Percentiles rank a stretch among this genome's conserved stretches.
phyloP scores from a whole-genome alignment of 139 green algal species.

The Chlorella sp. region DNA sequence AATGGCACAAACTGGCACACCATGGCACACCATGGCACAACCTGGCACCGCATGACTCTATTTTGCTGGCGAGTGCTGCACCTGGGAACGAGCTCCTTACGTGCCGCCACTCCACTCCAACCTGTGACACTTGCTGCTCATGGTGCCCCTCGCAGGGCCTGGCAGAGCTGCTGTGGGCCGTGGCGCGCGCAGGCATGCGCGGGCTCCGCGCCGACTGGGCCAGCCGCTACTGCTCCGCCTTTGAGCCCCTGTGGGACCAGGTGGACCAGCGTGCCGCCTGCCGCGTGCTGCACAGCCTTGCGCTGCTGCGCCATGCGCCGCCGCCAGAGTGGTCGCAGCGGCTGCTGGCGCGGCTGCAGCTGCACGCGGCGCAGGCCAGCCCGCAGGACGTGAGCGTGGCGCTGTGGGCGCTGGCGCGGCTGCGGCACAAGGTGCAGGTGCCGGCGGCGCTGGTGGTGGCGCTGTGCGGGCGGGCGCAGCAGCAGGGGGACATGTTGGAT shows the following conservation, averaged over 20 bases:
- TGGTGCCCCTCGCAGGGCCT: conserved; percentile 4
- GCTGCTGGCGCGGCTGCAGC: neutral
- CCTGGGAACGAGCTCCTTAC: too few species aligned
- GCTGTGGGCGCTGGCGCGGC: conserved; percentile 5
- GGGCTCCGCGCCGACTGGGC: conserved; percentile 11
- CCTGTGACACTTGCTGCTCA: too few species aligned
- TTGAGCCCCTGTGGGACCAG: neutral
- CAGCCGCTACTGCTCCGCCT: neutral
- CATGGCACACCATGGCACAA: too few species aligned
- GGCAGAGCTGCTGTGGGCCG: conserved; percentile 8
- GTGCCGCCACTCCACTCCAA: too few species aligned
- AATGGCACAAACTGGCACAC: too few species aligned
- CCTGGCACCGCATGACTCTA: too few species aligned
- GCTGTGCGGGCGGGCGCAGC: neutral
- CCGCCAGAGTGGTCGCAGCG: neutral
- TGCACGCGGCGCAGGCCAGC: neutral
- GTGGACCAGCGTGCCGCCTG: neutral
- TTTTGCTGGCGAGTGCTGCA: too few species aligned
- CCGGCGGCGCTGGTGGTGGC: neutral
- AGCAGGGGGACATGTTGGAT: neutral
- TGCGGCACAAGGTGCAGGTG: conserved; percentile 3
- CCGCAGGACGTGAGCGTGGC: conserved; percentile 8
- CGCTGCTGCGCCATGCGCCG: neutral
- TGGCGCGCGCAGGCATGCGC: conserved; percentile 8
- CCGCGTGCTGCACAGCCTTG: conserved; percentile 4